Base-by-base conservation (phyloP, 2,329 filamentous ascomycete genomes). In the Diaporthe ampelina region DNA sequence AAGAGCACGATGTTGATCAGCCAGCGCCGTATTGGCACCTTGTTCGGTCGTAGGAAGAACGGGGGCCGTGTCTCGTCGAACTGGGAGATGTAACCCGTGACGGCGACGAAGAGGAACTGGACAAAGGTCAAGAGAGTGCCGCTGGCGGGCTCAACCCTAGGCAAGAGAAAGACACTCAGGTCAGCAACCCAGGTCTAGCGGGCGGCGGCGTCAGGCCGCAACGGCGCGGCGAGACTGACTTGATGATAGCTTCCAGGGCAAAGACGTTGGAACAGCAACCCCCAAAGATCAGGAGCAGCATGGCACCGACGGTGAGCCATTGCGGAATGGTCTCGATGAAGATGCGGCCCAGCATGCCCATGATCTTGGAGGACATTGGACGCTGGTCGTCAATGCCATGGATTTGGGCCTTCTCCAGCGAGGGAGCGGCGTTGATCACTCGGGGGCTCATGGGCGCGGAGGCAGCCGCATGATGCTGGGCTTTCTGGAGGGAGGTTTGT, bases 231-330 rank as follows among this genome's bases (percentile, higher is more conserved):
- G n/a, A 26, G 40, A 86, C 92, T 90, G 86, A 97, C 94, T 97
- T 97, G 81, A 99, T 92, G 79, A 98, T 97, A 61, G 94, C 94
- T 84, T 99, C 97, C 73, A 99, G 88, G 54, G 96, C 95, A 84
- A 97, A 98, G n/a, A 98, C 95, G 92, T 97, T 82, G 79, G 81
- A 78, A 76, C 78, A 79, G 77, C 80, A 81, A 74, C 97, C 97
- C 69, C 97, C 97, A 83, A 99, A 98, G 75, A 99, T 98, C 77
- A 98, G 89, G 69, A 88, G 89, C 74, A 96, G 88, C 89, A 97
- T 97, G 73, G 89, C 86, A 29, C 88, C 86, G 59, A 92, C 86
- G 73, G 90, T 88, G 50, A 94, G 83, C 88, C 90, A 92, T 82
- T 88, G 88, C 43, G 91, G 89, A 74, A 93, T 88, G 54, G 88